Evolutionary conservation across 2,329 filamentous ascomycete genomes (phyloP), one percentile per base, ranked within the genome.

Genomic region (Nannizzia gypsea): DNA sequence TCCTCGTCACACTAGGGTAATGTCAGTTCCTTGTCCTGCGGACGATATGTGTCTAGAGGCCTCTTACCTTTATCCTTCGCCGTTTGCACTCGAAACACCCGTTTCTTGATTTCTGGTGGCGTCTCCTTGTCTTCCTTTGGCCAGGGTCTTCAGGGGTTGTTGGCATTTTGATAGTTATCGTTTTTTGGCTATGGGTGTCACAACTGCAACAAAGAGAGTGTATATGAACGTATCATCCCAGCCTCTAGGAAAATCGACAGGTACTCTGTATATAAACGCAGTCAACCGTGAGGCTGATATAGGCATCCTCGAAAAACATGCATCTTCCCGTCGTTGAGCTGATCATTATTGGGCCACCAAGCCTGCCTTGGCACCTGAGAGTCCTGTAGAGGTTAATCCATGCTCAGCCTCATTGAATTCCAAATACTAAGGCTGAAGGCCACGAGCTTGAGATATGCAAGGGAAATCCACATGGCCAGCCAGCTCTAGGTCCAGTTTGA

Each of bases 51-150:
- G 9, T 36, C 9, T 36, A 13, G n/a, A 17, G 26, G 28, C 6
- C 17, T 11, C 40, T 36, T n/a, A 58, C 57, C 40, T 58, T 58
- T 24, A 58, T 50, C 24, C 57, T 58, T 34, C 57, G 22, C 42
- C 57, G 57, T 20, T 58, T 58, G 42, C 57, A 58, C 40, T 58
- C 57, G 17, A 58, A 58, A 24, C 57, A 58, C 28, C 57, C 57
- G 20, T 58, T 50, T 20, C 57, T 58, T 15, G 57, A 58, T 24
- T 58, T 58, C 11, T 34, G 57, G 31, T 58, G 57, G 24, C 57
- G 36, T n/a, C 57, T 58, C n/a, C 57, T 58, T 13, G 57, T 58
- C 26, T 48, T 58, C 5, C 3, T 31, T 6, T 13, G 20, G 17
- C 6, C 17, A 6, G 31, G 28, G 31, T 50, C 13, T 46, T 40